A percentile compares a stretch with the other conserved stretches of the same genome.
Evolutionary conservation across 257 asterid genomes (phyloP).

Genomic region (Ilex asprella): DNA sequence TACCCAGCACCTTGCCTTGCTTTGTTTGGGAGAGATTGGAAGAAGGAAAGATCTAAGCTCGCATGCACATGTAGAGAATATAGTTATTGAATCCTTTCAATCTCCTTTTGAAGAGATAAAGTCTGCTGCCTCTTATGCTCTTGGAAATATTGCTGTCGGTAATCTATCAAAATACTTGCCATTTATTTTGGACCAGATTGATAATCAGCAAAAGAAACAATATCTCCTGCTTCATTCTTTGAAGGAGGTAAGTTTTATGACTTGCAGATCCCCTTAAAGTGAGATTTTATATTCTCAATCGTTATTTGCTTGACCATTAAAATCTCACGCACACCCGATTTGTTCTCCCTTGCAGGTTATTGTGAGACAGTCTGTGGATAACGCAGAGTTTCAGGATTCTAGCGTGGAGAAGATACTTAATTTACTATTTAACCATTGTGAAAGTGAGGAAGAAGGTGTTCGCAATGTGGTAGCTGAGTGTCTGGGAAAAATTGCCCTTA

Average conservation of each 20-base stretch:
- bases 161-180: constrained; percentile 89
- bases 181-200: constrained; percentile 89
- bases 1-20: constrained; percentile 86
- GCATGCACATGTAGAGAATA: constrained; percentile 79
- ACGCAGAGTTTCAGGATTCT: constrained; percentile 90
- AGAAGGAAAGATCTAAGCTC: constrained; percentile 94
- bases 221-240: constrained; percentile 90
- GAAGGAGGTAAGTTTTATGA: constrained; percentile 61
- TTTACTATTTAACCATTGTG: constrained; percentile 93
- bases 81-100: constrained; percentile 91
- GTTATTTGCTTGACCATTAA: neutral
- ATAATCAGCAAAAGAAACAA: constrained; percentile 98
- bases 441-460: constrained; percentile 99
- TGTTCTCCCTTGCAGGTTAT: constrained; percentile 58
- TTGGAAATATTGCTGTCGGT: constrained; percentile 97
- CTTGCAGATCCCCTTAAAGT: constrained; percentile 1
- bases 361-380: constrained; percentile 96
- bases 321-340: neutral
- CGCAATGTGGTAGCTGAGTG: constrained; percentile 99
- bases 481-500: constrained; percentile 94
- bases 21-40: constrained; percentile 97
- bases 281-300: neutral
- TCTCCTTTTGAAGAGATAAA: constrained; percentile 97
- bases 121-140: constrained; percentile 99
- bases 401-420: constrained; percentile 87